Conservation (phyloP, 2,329 filamentous ascomycete genomes). For the Stagonosporopsis cucurbitacearum region DNA sequence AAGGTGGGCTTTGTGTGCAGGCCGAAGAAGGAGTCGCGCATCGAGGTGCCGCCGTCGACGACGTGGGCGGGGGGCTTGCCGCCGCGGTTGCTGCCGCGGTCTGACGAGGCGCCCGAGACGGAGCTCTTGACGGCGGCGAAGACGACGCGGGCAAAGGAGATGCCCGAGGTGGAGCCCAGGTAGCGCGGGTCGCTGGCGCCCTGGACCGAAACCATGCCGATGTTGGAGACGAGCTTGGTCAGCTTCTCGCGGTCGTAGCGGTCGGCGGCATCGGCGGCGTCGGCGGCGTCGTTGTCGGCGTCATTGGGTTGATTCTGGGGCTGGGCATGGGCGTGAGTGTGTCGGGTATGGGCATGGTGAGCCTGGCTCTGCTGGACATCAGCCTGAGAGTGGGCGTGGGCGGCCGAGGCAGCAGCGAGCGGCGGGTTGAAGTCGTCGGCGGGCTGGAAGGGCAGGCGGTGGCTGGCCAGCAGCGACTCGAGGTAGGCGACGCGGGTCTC, state of each 20-base stretch:
- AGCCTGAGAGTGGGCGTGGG: too few relatives aligned
- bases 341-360: too few relatives aligned
- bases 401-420: constrained; percentile 32
- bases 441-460: constrained; percentile 74
- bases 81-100: constrained; percentile 67
- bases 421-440: constrained; percentile 65
- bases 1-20: constrained; percentile 89
- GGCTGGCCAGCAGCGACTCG: constrained; percentile 73
- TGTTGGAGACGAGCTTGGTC: constrained; percentile 71
- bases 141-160: constrained; percentile 92
- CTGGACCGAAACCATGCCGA: constrained; percentile 78
- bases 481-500: constrained; percentile 86
- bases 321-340: too few relatives aligned
- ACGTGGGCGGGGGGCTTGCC: constrained; percentile 59
- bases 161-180: constrained; percentile 83
- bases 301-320: too few relatives aligned
- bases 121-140: constrained; percentile 91
- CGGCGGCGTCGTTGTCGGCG: neutral
- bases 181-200: constrained; percentile 80
- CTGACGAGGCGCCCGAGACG: constrained; percentile 61
- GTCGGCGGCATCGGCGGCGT: constrained; percentile 50
- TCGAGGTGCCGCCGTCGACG: constrained; percentile 72
- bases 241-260: constrained; percentile 66
- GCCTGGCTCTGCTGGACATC: too few relatives aligned
- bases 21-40: constrained; percentile 97